Evolutionary conservation across 768 basidiomycete species (phyloP).

Genomic region (Tephrocybe sp.): DNA sequence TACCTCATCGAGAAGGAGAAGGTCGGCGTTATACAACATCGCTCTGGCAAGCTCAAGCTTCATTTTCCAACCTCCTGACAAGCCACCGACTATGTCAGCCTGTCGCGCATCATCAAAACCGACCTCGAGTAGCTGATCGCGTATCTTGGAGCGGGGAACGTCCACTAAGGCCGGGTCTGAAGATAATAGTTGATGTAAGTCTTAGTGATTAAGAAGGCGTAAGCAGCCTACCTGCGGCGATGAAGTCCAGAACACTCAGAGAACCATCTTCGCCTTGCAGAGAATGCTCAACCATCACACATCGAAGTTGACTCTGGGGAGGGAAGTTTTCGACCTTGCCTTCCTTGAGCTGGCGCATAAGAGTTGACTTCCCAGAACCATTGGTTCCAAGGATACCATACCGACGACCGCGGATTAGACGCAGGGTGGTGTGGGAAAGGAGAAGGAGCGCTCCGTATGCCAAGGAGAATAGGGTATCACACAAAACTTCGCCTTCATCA

Average conservation of each 20-base stretch:
- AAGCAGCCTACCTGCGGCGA: constrained; percentile 65
- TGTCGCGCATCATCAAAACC: constrained; percentile 90
- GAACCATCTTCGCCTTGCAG: constrained; percentile 91
- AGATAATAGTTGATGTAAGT: constrained; percentile 4
- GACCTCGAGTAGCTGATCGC: constrained; percentile 77
- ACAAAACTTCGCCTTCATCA: constrained; percentile 82
- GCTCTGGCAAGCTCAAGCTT: constrained; percentile 94
- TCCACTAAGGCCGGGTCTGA: constrained; percentile 67
- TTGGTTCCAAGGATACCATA: constrained; percentile 98
- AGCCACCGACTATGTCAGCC: constrained; percentile 77
- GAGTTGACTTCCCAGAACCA: constrained; percentile 92
- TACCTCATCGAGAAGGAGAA: constrained; percentile 84
- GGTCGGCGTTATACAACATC: constrained; percentile 93
- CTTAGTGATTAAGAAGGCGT: neutral
- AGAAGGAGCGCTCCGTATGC: constrained; percentile 94
- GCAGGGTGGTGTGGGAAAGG: constrained; percentile 89
- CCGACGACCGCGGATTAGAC: constrained; percentile 84
- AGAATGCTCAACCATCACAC: constrained; percentile 97
- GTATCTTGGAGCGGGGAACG: constrained; percentile 68
- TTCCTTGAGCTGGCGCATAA: constrained; percentile 93
- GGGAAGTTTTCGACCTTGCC: constrained; percentile 98
- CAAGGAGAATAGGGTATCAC: constrained; percentile 91
- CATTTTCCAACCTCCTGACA: constrained; percentile 99
- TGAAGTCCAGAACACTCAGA: constrained; percentile 82
- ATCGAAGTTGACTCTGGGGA: constrained; percentile 77